Evolutionary conservation across 257 asterid species (phyloP), one percentile per base, ranked within the genome.

Genomic region (Fraxinus americana): DNA sequence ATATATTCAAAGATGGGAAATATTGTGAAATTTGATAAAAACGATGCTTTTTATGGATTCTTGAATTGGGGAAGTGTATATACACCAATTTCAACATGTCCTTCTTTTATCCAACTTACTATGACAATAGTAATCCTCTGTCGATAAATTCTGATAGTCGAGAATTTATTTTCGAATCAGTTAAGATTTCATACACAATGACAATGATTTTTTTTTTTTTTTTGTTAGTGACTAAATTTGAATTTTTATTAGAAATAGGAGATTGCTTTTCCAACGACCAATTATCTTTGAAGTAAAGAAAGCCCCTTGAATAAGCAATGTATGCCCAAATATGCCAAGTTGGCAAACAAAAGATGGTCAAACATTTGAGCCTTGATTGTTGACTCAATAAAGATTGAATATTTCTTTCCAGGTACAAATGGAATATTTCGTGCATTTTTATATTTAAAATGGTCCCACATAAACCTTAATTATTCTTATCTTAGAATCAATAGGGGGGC

Each of bases 41-140:
- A 79, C 61, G 80, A 89, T 88, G 86, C 97, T 91, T 90, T 91
- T 90, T 74, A 86, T 86, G 87, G 85, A 82, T 88, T 83, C 85
- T 82, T 75, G 89, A 86, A 76, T 74, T 84, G 76, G 84, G 75
- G 80, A 87, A 87, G 54, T 83, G 83, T 82, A 85, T 77, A 66
- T 79, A 83, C 90, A 83, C 89, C n/a, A 80, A 17, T 82, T 81
- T 94, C 91, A 77, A 78, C 59, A 75, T 86, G 83, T 78, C 80
- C 65, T 59, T 75, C 65, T 59, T 75, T 38, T n/a, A 14, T 48
- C 7, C n/a, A 48, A 48, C 57, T 12, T 48, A 48, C n/a, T 11
- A 41, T 41, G 3, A 10, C 48, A 41, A 9, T 41, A 41, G 14
- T 9, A 41, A 1, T 41, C 10, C 2, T 9, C 14, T 0, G 48